Percentiles rank a stretch among this genome's conserved stretches.
Evolutionary conservation across 176 grass and related monocot genomes (phyloP).

Genomic region (Olyra latifolia): DNA sequence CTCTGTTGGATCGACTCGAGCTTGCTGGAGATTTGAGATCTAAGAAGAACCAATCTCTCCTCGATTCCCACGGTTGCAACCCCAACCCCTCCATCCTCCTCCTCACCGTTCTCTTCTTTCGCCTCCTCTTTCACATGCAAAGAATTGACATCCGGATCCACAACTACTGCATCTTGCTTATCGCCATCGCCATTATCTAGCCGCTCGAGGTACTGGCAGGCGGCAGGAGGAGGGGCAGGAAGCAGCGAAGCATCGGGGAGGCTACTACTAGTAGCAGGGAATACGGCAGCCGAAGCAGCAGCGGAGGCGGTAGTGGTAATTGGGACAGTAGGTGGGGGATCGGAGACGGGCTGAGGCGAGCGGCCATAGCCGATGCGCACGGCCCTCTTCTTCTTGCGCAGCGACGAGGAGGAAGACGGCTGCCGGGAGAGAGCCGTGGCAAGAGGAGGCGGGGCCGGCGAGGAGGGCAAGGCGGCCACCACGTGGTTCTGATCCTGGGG

Average conservation of each 20-base stretch:
- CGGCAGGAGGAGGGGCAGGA: neutral
- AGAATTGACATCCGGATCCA: slow-evolving; percentile 27
- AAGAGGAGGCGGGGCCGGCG: slow-evolving; percentile 6
- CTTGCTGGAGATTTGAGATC: slow-evolving; percentile 66
- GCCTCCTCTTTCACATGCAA: slow-evolving; percentile 27
- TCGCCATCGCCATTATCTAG: neutral
- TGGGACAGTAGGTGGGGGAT: slow-evolving; percentile 7
- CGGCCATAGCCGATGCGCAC: slow-evolving; percentile 93
- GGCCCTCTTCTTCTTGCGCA: slow-evolving; percentile 93
- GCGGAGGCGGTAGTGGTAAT: neutral
- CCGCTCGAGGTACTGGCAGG: neutral
- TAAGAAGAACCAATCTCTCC: slow-evolving; percentile 59
- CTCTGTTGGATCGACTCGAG: slow-evolving; percentile 57
- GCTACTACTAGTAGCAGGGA: slow-evolving; percentile 4
- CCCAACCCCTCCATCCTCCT: neutral
- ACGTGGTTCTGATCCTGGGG: slow-evolving; percentile 27
- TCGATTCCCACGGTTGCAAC: slow-evolving; percentile 35
- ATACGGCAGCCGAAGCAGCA: neutral
- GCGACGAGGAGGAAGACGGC: slow-evolving; percentile 34
- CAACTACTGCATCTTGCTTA: neutral
- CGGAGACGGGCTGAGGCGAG: slow-evolving; percentile 25
- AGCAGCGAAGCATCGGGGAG: slow-evolving; percentile 22
- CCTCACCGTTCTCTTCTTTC: neutral
- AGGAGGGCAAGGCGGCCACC: neutral
- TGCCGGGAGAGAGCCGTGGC: slow-evolving; percentile 25